A percentile compares a stretch with the other conserved stretches of the same genome.
phyloP scores from a whole-genome alignment of 805 yeast species.

The Candida multigemmis region DNA sequence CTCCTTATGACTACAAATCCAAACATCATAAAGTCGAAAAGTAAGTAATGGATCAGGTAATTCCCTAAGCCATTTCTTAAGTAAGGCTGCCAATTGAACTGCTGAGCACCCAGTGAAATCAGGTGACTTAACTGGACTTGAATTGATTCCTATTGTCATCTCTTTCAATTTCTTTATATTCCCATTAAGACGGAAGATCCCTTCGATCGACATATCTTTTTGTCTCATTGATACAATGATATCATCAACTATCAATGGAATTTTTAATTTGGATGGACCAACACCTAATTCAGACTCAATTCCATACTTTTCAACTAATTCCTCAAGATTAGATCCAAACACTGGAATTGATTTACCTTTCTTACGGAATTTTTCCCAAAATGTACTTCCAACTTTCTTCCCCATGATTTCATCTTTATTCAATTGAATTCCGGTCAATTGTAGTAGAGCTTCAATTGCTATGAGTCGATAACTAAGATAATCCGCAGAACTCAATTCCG shows the following conservation, averaged over 20 bases:
- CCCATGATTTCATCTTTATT: slow-evolving; percentile 26
- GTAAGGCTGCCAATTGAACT: slow-evolving; percentile 84
- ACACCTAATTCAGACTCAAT: slow-evolving; percentile 78
- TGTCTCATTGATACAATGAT: slow-evolving; percentile 73
- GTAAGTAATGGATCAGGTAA: slow-evolving; percentile 89
- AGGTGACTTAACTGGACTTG: slow-evolving; percentile 62
- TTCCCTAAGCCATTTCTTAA: slow-evolving; percentile 87
- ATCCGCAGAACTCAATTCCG: slow-evolving; percentile 53
- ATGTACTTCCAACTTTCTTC: too few relatives aligned
- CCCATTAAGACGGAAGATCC: slow-evolving; percentile 93
- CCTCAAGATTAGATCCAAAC: slow-evolving; percentile 71
- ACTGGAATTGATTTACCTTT: slow-evolving; percentile 33
- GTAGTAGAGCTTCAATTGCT: slow-evolving; percentile 44
- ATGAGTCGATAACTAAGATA: slow-evolving; percentile 50
- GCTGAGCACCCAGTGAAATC: slow-evolving; percentile 70
- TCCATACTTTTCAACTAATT: slow-evolving; percentile 63
- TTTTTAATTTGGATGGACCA: slow-evolving; percentile 69
- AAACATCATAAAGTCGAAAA: slow-evolving; percentile 61
- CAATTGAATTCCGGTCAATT: slow-evolving; percentile 12
- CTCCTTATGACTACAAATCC: slow-evolving; percentile 60
- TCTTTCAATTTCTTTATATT: slow-evolving; percentile 76
- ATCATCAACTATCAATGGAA: slow-evolving; percentile 86
- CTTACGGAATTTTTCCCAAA: slow-evolving; percentile 44
- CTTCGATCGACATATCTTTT: slow-evolving; percentile 93
- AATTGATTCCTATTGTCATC: slow-evolving; percentile 65